Evolutionary conservation across 2,329 filamentous ascomycete genomes (phyloP), one percentile per base, ranked within the genome.

Genomic region (Botrytis porri): DNA sequence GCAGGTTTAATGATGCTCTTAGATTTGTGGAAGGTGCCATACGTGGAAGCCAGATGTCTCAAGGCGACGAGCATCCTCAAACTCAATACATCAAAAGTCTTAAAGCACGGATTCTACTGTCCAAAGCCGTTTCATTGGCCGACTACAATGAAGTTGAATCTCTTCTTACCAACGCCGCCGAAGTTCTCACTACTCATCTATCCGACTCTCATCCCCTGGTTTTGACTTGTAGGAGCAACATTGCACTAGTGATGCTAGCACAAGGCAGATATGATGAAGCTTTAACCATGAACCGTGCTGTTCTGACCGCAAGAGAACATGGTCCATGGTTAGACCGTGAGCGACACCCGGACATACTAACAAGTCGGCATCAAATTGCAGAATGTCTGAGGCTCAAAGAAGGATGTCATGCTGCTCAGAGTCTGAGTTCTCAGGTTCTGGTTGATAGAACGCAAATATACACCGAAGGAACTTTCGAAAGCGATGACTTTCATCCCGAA

Each of bases 261-360:
- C 75, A 76, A 63, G 78, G 78, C 6, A 76, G 76, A 43, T 79
- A 79, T 54, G 76, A 76, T 5, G 74, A 73, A 45, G 74, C 78
- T 22, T 75, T 76, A 66, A 72, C 76, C 22, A 75, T 77, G 67
- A 78, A 78, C 37, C 71, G 72, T 29, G 59, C 71, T 10, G 74
- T 73, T 16, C 64, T 79, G 10, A 69, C 71, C 45, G 66, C 73
- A 4, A 72, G 77, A 59, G 71, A 76, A 37, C 59, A 75, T 39
- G 78, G 76, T 7, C 78, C 77, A n/a, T 77, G 78, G 78, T 63
- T 74, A 29, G 75, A 79, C 14, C 60, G 75, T 32, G 73, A 75
- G 25, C 74, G 73, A 29, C 77, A 79, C 67, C 78, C 78, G 2
- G 77, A 79, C 43, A 78, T 76, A n/a, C 63, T 79, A 32, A 77